A percentile compares a stretch with the other conserved stretches of the same genome.
Evolutionary conservation across 1,139 yeast genomes (phyloP).

Genomic region (Trichomonascaceae sp.): DNA sequence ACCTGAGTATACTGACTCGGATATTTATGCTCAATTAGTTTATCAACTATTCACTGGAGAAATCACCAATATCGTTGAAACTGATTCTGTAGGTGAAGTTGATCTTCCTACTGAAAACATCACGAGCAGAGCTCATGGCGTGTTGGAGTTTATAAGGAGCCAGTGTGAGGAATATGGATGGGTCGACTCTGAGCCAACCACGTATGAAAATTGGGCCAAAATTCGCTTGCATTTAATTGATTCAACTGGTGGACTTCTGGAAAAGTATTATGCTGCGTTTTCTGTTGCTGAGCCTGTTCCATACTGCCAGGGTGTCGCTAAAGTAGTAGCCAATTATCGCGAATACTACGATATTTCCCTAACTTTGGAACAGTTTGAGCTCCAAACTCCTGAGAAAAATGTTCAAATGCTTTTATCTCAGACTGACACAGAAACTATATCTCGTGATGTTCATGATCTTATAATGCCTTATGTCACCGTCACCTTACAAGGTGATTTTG

Average conservation of each 20-base stretch:
- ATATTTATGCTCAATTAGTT: conserved; percentile 10
- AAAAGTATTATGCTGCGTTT: conserved; percentile 10
- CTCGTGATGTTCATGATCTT: conserved; percentile 21
- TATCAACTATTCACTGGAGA: conserved; percentile 2
- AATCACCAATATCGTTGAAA: background rate
- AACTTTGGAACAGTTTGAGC: conserved; percentile 19
- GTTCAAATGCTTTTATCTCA: conserved; percentile 16
- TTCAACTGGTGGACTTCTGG: conserved; percentile 17
- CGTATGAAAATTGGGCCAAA: conserved; percentile 21
- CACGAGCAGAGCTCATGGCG: conserved; percentile 11
- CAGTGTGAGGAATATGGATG: conserved; percentile 17
- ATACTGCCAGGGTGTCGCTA: conserved; percentile 23
- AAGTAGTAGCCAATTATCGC: conserved; percentile 20
- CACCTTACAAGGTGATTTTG: conserved; percentile 12
- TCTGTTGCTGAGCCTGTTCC: conserved; percentile 14
- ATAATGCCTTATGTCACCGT: conserved; percentile 19
- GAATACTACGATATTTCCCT: conserved; percentile 7
- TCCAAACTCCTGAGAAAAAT: conserved; percentile 9
- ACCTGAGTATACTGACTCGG: conserved; percentile 21
- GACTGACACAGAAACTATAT: conserved; percentile 16
- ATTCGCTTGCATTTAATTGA: conserved; percentile 22
- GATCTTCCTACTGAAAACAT: conserved; percentile 14
- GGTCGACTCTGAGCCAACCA: conserved; percentile 8
- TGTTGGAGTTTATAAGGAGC: conserved; percentile 13
- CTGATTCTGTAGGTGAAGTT: background rate